Conservation (phyloP, 768 basidiomycete species). For the Naematelia aurantialba region DNA sequence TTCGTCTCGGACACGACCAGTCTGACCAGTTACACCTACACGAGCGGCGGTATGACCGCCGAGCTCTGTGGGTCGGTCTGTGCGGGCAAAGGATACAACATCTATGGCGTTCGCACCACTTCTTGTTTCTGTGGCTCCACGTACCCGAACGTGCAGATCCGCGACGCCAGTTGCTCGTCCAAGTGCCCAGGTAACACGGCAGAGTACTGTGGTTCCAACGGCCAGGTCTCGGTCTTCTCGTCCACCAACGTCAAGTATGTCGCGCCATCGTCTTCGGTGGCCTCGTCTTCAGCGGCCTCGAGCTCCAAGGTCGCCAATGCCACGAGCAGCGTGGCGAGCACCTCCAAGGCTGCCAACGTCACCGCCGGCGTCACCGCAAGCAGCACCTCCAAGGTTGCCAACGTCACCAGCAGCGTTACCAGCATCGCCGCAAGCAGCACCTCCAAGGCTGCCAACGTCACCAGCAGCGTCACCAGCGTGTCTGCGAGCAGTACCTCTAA, state of each 20-base stretch:
- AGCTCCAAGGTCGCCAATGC: conserved; percentile 10
- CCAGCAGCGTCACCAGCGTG: background rate
- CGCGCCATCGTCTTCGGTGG: background rate
- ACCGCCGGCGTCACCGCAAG: background rate
- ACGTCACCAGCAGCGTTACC: conserved; percentile 3
- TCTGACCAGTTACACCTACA: conserved; percentile 18
- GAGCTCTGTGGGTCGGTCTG: conserved; percentile 27
- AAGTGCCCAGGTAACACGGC: conserved; percentile 21
- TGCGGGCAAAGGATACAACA: conserved; percentile 12
- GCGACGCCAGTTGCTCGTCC: conserved; percentile 20
- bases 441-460: conserved; percentile 11
- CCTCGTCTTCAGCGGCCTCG: no score
- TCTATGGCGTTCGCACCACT: conserved; percentile 1
- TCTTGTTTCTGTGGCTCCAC: conserved; percentile 13
- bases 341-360: conserved; percentile 10
- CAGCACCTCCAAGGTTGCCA: conserved; percentile 3
- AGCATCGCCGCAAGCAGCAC: background rate
- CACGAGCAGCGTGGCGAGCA: conserved; percentile 1
- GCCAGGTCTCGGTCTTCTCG: conserved; percentile 1
- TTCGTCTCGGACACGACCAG: conserved; percentile 7
- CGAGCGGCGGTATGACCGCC: conserved; percentile 22
- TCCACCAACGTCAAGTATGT: background rate
- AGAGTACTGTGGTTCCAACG: conserved; percentile 16
- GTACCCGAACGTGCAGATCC: background rate
- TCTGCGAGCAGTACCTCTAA: background rate